Base-by-base conservation (phyloP, 2,329 filamentous ascomycete genomes). In the Ceratocystis papillata region DNA sequence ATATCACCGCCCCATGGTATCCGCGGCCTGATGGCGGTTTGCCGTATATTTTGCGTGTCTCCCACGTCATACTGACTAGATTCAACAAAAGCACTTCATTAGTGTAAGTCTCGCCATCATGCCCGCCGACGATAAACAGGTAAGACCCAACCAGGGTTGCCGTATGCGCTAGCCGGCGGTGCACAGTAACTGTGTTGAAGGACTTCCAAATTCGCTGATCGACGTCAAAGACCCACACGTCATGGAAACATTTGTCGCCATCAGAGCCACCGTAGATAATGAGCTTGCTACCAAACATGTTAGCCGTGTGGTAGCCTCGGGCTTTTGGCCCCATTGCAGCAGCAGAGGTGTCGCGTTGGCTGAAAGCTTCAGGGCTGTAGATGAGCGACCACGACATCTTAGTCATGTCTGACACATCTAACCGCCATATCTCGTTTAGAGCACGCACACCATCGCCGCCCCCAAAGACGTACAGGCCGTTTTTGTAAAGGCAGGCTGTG, bases 31-130 rank as follows among this genome's bases (percentile, higher is more conserved):
- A 82, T 0, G 85, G 85, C 10, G 82, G 79, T 69, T 81, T 74
- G 25, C 85, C 85, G 71, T 88, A 88, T 7, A 87, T 82, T 69
- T 78, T 81, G 68, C 86, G 79, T 72, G 80, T 81, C 72, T 88
- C 86, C 86, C 86, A 88, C n/a, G 83, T 81, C 86, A 88, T 88
- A 50, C 84, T 88, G 44, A 88, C 85, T 5, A 88, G 78, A 72
- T 88, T 88, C 41, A 88, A 78, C 63, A 88, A 76, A 66, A 88
- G 76, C 60, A 88, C 82, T 70, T 88, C 85, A 74, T 86, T 86
- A 66, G 80, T 83, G 75, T 88, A 88, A 72, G 87, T 85, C 71
- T 80, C 81, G 61, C 86, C 86, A 73, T 88, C 86, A 74, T 88
- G 86, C 30, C 86, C 86, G 59, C 86, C 86, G 12, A 88, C 79